Base-by-base conservation (phyloP, 768 basidiomycete species). In the Lyophyllum decastes region DNA sequence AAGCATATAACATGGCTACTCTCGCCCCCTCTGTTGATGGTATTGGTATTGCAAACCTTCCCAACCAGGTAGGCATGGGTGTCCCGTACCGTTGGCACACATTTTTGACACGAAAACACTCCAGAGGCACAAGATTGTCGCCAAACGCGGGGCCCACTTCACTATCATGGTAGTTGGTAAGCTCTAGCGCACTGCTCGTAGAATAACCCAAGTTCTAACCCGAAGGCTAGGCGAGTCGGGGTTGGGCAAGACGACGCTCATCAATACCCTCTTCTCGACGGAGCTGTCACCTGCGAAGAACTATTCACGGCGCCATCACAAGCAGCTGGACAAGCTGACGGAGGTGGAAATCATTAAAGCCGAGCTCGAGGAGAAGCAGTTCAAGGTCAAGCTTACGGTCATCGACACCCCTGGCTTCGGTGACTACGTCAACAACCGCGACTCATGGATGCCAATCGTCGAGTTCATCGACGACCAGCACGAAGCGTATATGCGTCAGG, bases 401-500 rank as follows among this genome's bases (percentile, higher is more conserved):
- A 96, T 99, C 63, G 97, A 99, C 75, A 98, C 96, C 11, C 97
- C 97, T 54, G 97, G 97, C 26, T 99, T 98, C 62, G 97, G 97
- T 35, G 97, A 99, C 89, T 98, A 98, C 69, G 96, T 99, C 78
- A 99, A 99, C 92, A 99, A 99, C 85, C 87, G 94, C 55, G 97
- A 98, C 74, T 95, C 94, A 19, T 99, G 97, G 97, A 83, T 86
- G 26, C 97, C 97, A 53, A 98, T 99, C 65, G 89, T 99, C 71
- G 96, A 99, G 74, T 98, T 98, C 74, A 95, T 97, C 64, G 92
- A 94, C 71, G 93, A 94, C 80, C 92, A 94, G 76, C 93, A 94
- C 70, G 93, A 96, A 70, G 89, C 90, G 12, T 95, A 94, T 70
- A 95, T 95, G 93, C 84, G 92, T 56, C 97, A 99, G 77, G 97